A percentile compares a stretch with the other conserved stretches of the same genome.
Conservation (phyloP, 1,139 yeast species). For the Entelexis sorbosivorans region DNA sequence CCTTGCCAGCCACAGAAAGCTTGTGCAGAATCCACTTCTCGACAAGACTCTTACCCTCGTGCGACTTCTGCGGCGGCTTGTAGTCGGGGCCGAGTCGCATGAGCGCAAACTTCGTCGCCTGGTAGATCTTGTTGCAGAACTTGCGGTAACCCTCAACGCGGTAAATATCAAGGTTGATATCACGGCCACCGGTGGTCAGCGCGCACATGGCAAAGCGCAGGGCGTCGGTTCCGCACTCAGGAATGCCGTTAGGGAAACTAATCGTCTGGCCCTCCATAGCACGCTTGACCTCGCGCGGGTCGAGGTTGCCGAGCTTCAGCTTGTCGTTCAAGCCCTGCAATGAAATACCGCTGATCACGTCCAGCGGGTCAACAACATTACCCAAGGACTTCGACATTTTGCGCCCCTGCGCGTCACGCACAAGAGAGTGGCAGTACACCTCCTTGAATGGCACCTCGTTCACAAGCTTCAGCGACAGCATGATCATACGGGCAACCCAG, state of each 20-base stretch:
- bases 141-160: conserved; percentile 98
- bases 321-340: conserved; percentile 71
- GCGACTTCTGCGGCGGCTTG: conserved; percentile 54
- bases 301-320: conserved; percentile 71
- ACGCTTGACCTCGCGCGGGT: conserved; percentile 74
- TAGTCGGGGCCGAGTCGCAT: conserved; percentile 87
- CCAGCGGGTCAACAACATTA: conserved; percentile 90
- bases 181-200: conserved; percentile 97
- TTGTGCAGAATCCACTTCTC: conserved; percentile 95
- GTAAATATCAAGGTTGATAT: conserved; percentile 86
- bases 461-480: conserved; percentile 79
- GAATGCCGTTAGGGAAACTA: conserved; percentile 93
- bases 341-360: conserved; percentile 80
- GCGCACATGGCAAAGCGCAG: conserved; percentile 96
- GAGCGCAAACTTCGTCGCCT: conserved; percentile 93
- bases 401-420: conserved; percentile 98
- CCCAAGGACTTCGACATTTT: conserved; percentile 92
- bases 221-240: conserved; percentile 99
- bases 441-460: conserved; percentile 89
- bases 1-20: conserved; percentile 58
- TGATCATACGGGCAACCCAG: conserved; percentile 97
- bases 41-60: conserved; percentile 64
- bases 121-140: conserved; percentile 98
- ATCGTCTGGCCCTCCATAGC: conserved; percentile 82
- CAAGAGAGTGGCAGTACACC: conserved; percentile 96